Percentiles rank a stretch among this genome's conserved stretches.
These are phyloP conservation scores for Fonsecaea nubica DNA, from an alignment of 2,329 filamentous ascomycete species.

Conservation along the genomic window DNA sequence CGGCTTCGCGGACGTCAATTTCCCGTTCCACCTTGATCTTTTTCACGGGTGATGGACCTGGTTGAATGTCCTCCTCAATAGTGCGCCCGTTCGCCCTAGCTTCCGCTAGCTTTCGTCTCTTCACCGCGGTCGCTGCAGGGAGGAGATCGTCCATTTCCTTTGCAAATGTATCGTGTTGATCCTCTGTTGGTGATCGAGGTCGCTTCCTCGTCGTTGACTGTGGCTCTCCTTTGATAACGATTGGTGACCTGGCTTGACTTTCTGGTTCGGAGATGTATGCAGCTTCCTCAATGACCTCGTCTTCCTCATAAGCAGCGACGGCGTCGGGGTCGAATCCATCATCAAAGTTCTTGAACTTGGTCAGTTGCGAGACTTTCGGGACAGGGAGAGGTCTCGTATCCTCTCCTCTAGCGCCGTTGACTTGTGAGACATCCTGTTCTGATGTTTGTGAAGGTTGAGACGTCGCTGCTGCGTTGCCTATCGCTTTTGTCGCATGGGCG, in stretches of 20 bases:
- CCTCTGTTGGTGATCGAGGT: conserved; percentile 41
- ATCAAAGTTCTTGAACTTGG: conserved; percentile 77
- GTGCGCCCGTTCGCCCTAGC: conserved; percentile 52
- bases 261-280: conserved; percentile 16
- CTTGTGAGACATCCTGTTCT: conserved; percentile 22
- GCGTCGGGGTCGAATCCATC: conserved; percentile 58
- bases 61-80: conserved; percentile 28
- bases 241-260: not conserved
- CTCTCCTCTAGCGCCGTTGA: conserved; percentile 18
- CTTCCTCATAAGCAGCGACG: conserved; percentile 36
- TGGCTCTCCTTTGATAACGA: conserved; percentile 37
- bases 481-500: conserved; percentile 46
- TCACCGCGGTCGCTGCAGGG: conserved; percentile 77
- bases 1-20: conserved; percentile 72
- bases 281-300: conserved; percentile 29
- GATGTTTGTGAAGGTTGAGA: conserved; percentile 12
- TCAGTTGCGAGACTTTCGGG: conserved; percentile 37
- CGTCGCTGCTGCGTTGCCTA: conserved; percentile 14
- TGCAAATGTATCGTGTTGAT: conserved; percentile 45
- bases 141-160: conserved; percentile 75
- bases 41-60: conserved; percentile 47
- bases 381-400: conserved; percentile 46
- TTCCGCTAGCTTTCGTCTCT: conserved; percentile 71
- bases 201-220: conserved; percentile 41
- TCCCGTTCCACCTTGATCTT: conserved; percentile 58